These are phyloP conservation scores for Fagopyrum esculentum DNA, from an alignment of 148 eudicot species.

Conservation along the genomic window DNA sequence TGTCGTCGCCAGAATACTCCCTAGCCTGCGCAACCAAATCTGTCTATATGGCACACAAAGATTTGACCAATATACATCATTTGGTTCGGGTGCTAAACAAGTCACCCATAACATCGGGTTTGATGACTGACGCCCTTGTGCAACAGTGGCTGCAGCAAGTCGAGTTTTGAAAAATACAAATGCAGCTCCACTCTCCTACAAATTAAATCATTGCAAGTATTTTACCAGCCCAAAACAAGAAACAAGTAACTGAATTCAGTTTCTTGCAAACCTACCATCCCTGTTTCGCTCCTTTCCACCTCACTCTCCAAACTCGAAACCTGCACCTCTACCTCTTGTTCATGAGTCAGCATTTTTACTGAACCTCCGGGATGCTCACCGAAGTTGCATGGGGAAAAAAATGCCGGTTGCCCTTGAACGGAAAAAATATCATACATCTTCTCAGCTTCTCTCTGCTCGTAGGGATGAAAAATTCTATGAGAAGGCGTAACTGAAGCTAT, in stretches of 20 bases:
- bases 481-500: not conserved
- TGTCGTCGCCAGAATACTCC: slow-evolving; percentile 49
- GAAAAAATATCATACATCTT: slow-evolving; percentile 40
- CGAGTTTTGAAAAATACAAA: slow-evolving; percentile 86
- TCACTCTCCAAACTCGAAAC: slow-evolving; percentile 23
- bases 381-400: slow-evolving; percentile 32
- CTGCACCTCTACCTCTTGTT: slow-evolving; percentile 20
- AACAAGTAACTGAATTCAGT: not conserved
- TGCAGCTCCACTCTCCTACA: slow-evolving; percentile 88
- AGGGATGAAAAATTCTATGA: no score
- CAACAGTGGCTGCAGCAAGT: slow-evolving; percentile 77
- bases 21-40: slow-evolving; percentile 80
- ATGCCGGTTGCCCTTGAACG: slow-evolving; percentile 24
- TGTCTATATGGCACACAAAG: slow-evolving; percentile 72
- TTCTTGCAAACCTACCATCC: slow-evolving; percentile 33
- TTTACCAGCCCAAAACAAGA: not conserved
- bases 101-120: slow-evolving; percentile 95
- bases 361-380: slow-evolving; percentile 24
- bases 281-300: slow-evolving; percentile 31
- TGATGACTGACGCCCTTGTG: slow-evolving; percentile 59
- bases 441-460: slow-evolving; percentile 45
- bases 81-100: slow-evolving; percentile 72
- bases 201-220: slow-evolving; percentile 8
- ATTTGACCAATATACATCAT: slow-evolving; percentile 78
- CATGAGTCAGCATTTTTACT: slow-evolving; percentile 39